Evolutionary conservation across 371 early-diverging fungal species (phyloP), one percentile per base, ranked within the genome.

Genomic region (Saksenaea vasiformis): DNA sequence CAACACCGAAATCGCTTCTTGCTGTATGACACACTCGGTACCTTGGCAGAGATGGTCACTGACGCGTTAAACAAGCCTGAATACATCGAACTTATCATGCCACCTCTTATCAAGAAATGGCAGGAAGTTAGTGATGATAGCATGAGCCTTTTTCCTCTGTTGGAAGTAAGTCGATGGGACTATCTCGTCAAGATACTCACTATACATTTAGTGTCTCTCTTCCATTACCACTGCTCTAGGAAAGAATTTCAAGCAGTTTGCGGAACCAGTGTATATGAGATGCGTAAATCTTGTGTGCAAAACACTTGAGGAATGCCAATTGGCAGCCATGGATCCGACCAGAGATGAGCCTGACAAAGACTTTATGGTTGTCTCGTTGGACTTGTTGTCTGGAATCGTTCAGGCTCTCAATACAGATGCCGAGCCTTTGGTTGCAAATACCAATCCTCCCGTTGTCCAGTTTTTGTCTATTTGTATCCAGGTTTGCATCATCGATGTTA

Each of bases 11-110:
- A 97, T 77, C 74, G 94, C 64, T 76, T 93, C 26, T 91, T 95
- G 39, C 80, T 97, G 59, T 96, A 94, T 74, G 98, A 97, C 66
- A 94, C 94, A 15, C 88, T 96, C n/a, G 94, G 94, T 17, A 96
- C 96, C 4, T 81, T 97, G 43, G 96, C 96, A 8, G 95, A 95
- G 68, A 83, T 92, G 8, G 95, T 95, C n/a, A 93, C 90, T 0
- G 67, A 72, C 10, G 90, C 84, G 53, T 84, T 97, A 26, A 90
- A 88, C 75, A 82, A 87, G 61, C 92, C 87, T 54, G 80, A 86
- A 58, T 91, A 78, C 63, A 88, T 94, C 44, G 85, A 92, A 31
- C 51, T 87, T 26, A 74, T 96, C 61, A 92, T 97, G 93, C 90
- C 91, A 5, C 90, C 91, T 38, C 80, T 97, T 58, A 82, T 93